Evolutionary conservation across 495 filamentous ascomycete species (phyloP), one percentile per base, ranked within the genome.

Genomic region (Penicillium mononematosum): DNA sequence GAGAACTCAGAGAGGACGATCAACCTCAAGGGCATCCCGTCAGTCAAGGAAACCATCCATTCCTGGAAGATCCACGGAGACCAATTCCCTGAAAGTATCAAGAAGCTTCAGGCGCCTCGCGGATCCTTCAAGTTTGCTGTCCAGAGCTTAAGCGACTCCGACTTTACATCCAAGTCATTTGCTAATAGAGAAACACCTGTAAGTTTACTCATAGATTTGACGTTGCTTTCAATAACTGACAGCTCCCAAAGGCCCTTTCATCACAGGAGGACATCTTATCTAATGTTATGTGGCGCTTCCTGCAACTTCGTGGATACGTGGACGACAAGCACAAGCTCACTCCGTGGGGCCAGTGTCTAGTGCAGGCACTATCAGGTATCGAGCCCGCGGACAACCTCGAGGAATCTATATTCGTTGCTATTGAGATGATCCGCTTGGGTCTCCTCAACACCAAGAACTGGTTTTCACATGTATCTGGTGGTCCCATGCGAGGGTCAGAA

Each of bases 271-370:
- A 96, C 60, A 82, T 98, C 46, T 71, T 87, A 11, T 83, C 84
- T 19, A 90, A 96, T 65, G 83, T 88, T 4, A 72, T 91, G 47
- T 96, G 90, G 88, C 84, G 90, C 41, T 93, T 96, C 70, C 76
- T 98, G 29, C 91, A 97, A 68, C 77, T 98, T 41, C 87, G 92
- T 45, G 91, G 84, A 10, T 98, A 96, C 61, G 75, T 94, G 38
- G 83, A 95, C 58, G 81, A 86, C 46, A 83, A 85, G 45, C 94
- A 98, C 70, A 78, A 85, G 55, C 81, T 97, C 27, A 96, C 92
- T 8, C 58, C 71, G 25, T 96, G 92, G 93, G 94, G 94, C 25
- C 80, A 85, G 57, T 89, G 89, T 11, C 75, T 98, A 22, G 81
- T 85, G 34, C 81, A 83, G 50, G 83, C 89, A 16, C 75, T 95